Conservation (phyloP, 2,329 filamentous ascomycete species). For the Blastomyces percursus region DNA sequence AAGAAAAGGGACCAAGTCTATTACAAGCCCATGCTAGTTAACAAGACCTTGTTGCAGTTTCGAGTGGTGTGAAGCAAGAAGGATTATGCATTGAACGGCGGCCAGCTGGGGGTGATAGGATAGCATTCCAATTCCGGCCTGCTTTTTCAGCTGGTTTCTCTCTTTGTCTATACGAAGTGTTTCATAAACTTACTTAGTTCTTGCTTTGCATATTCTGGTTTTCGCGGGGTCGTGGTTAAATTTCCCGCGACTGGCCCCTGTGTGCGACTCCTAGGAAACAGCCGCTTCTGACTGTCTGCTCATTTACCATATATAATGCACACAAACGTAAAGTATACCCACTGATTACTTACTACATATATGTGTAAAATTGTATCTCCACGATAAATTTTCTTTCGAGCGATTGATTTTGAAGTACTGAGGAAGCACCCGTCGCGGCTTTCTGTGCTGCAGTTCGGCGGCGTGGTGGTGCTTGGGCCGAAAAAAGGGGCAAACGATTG, state of each 20-base stretch:
- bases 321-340: background rate
- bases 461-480: background rate
- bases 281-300: background rate
- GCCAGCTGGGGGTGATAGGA: background rate
- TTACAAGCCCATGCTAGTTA: background rate
- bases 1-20: background rate
- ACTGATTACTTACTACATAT: background rate
- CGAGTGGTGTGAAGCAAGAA: background rate
- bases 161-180: background rate
- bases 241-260: background rate
- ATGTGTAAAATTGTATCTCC: background rate
- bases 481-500: background rate
- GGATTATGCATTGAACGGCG: background rate
- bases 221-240: background rate
- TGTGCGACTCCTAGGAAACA: background rate
- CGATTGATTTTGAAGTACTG: background rate
- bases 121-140: background rate
- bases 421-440: background rate
- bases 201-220: background rate
- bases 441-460: background rate
- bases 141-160: background rate
- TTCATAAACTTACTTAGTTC: background rate
- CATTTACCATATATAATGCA: background rate
- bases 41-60: background rate
- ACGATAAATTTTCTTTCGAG: background rate